Conservation (phyloP, 2,329 filamentous ascomycete species). For the Pseudogymnoascus verrucosus region DNA sequence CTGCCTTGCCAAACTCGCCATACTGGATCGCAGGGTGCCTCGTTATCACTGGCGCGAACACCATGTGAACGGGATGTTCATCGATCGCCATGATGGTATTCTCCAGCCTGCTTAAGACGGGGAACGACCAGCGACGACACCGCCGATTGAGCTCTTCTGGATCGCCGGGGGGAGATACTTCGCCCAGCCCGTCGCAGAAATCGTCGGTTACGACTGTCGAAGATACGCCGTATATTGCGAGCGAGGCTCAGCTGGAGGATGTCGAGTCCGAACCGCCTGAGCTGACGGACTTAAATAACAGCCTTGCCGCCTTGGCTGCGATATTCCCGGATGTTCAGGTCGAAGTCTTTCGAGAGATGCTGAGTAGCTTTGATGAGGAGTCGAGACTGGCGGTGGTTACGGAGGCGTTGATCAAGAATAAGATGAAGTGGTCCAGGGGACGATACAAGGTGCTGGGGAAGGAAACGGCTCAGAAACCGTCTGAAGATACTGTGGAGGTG, state of each 20-base stretch:
- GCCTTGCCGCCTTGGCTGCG: constrained; percentile 59
- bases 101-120: constrained; percentile 38
- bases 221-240: constrained; percentile 40
- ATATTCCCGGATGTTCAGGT: constrained; percentile 76
- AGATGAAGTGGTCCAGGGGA: constrained; percentile 61
- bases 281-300: constrained; percentile 60
- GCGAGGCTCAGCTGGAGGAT: constrained; percentile 45
- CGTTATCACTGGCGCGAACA: constrained; percentile 1
- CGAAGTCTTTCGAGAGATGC: constrained; percentile 76
- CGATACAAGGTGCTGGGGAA: constrained; percentile 45
- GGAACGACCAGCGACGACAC: constrained; percentile 28
- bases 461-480: constrained; percentile 26
- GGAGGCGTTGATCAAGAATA: constrained; percentile 66
- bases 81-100: constrained; percentile 41
- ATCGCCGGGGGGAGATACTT: constrained; percentile 25
- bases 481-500: constrained; percentile 22
- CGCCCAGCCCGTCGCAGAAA: constrained; percentile 24
- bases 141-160: constrained; percentile 22
- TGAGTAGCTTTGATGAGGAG: constrained; percentile 65
- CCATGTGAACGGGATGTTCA: constrained; percentile 17
- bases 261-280: constrained; percentile 47
- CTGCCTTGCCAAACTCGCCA: not conserved
- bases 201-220: constrained; percentile 1
- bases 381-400: constrained; percentile 70
- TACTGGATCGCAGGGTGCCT: not conserved